Evolutionary conservation across 2,329 filamentous ascomycete species (phyloP).

Genomic region (Monosporascus sp.): DNA sequence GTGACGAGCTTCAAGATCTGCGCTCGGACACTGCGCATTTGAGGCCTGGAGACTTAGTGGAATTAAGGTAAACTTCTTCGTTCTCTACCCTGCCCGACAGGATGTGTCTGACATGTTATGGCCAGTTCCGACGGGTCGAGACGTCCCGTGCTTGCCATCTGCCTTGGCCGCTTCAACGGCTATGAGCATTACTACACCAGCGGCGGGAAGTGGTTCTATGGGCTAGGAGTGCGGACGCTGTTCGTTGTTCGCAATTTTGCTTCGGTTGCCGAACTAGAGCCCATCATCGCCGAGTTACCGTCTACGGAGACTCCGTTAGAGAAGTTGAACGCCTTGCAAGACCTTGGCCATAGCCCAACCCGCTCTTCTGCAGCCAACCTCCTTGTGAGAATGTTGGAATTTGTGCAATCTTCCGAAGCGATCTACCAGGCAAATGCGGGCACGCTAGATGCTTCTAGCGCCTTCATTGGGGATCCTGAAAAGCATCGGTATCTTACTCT

Average conservation of each 20-base stretch:
- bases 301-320: constrained; percentile 20
- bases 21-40: constrained; percentile 27
- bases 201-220: constrained; percentile 46
- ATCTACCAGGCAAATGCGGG: constrained; percentile 44
- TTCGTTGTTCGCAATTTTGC: constrained; percentile 48
- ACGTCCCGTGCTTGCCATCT: constrained; percentile 45
- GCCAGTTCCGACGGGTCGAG: constrained; percentile 32
- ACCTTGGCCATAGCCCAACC: constrained; percentile 35
- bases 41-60: constrained; percentile 45
- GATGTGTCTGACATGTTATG: constrained; percentile 7
- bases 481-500: constrained; percentile 43
- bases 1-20: constrained; percentile 32
- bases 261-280: constrained; percentile 33
- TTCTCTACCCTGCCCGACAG: background rate
- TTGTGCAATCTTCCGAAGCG: constrained; percentile 36
- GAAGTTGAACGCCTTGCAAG: constrained; percentile 32
- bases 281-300: constrained; percentile 35
- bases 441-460: constrained; percentile 42
- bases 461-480: constrained; percentile 31
- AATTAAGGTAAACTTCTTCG: constrained; percentile 33
- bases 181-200: constrained; percentile 50
- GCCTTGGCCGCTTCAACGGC: constrained; percentile 45
- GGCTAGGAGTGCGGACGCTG: constrained; percentile 35
- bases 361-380: constrained; percentile 37
- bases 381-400: constrained; percentile 43